Evolutionary conservation across 257 asterid genomes (phyloP).

Genomic region (Eucommia ulmoides): DNA sequence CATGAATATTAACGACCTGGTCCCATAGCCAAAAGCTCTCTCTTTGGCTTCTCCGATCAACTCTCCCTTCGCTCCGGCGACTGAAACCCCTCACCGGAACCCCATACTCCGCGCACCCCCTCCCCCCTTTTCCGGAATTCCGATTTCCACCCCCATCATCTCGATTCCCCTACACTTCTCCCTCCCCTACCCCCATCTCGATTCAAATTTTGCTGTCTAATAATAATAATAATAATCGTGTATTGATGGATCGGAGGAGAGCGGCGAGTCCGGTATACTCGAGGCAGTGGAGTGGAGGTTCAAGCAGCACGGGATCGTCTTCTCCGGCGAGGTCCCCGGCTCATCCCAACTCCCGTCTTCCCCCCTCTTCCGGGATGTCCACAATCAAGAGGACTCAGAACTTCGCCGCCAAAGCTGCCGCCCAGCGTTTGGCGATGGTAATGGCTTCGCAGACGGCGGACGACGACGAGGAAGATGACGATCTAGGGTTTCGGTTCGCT

Average conservation of each 20-base stretch:
- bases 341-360: not conserved
- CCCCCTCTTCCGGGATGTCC: not conserved
- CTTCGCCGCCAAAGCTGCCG: conserved; percentile 3
- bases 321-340: conserved; percentile 2
- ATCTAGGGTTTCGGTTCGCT: conserved; percentile 67
- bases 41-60: not conserved
- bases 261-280: not conserved
- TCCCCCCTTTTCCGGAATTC: too few species aligned
- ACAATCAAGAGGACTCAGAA: conserved; percentile 3
- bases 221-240: not conserved
- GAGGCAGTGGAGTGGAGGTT: conserved; percentile 3
- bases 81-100: too few species aligned
- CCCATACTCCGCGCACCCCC: too few species aligned
- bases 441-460: conserved; percentile 1
- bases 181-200: not conserved
- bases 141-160: not conserved
- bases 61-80: not conserved
- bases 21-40: not conserved
- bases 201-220: not conserved
- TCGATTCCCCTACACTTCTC: not conserved
- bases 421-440: not conserved
- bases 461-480: conserved; percentile 44
- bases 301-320: conserved; percentile 1
- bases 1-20: not conserved
- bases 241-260: conserved; percentile 1